Base-by-base conservation (phyloP, 2,329 filamentous ascomycete species). In the Sordariomycetes sp. region DNA sequence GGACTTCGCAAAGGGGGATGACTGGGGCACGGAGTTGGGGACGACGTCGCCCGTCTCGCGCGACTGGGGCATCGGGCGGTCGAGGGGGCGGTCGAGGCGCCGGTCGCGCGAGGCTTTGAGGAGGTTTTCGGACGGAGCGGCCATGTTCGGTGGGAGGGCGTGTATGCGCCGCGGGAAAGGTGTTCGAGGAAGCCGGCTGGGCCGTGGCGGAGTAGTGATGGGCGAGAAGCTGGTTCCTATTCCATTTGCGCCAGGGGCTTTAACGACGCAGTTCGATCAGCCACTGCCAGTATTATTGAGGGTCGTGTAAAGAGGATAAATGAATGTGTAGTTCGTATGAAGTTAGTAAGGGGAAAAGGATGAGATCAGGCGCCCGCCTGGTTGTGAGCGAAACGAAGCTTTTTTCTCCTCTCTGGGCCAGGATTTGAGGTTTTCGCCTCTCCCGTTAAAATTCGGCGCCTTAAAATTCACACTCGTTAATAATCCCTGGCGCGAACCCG, bases 1-100 rank as follows among this genome's bases (percentile, higher is more conserved):
- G 71, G 90, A 91, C 71, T 91, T 92, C 20, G 85, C 78, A 65
- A 81, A 81, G 2, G 80, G 79, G 57, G 54, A 59, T 20, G 74
- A 74, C 57, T 76, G 72, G 2, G 81, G 78, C 3, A 79, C 66
- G 4, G 78, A 71, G 59, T 56, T 55, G 11, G 58, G 58, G 14
- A 57, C 10, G 11, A 57, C 34, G 18, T 81, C 80, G 40, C 83
- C 84, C 16, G 79, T 80, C 66, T 88, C 85, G 52, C 83, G 76
- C 54, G 84, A 86, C 64, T 85, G 80, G 20, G 46, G 6, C 46
- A 50, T n/a, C n/a, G 22, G n/a, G 11, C 22, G 46, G n/a, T 22
- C 20, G 62, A 12, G 67, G 61, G 22, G n/a, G 11, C 22, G 46
- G n/a, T 22, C 20, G 62, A 12, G 67, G 61, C 52, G 70, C 69